Base-by-base conservation (phyloP, 1,284 basidiomycete species). In the Thecaphora thlaspeos region DNA sequence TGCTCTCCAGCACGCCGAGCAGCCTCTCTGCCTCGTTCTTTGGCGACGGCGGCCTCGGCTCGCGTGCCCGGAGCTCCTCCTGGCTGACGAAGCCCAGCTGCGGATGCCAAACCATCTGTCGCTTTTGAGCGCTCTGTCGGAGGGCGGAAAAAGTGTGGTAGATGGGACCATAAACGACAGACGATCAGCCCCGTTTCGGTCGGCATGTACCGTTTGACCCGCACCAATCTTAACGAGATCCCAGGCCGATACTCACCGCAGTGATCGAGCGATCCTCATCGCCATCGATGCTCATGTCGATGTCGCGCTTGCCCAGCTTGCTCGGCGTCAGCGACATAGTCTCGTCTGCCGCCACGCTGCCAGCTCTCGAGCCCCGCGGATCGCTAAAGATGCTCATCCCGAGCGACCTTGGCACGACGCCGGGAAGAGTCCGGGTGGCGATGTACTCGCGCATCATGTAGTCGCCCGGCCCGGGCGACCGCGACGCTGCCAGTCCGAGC, bases 11-110 rank as follows among this genome's bases (percentile, higher is more conserved):
- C 1, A 78, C 77, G 42, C 77, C 71, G 32, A 80, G 59, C 14
- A 80, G 73, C n/a, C 78, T 67, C 51, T 80, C 78, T 2, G 79
- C 79, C 49, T 80, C 78, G 52, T 79, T 79, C 55, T 75, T 76
- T 12, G 79, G 78, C 14, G 71, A 51, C 1, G 78, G 71, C 17
- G 61, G 55, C 30, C 50, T 62, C 1, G 68, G 68, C 30, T 68
- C 62, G 15, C 65, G 58, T 1, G 70, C 65, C 30, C 62, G 63
- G 44, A 71, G 63, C 49, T 73, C 70, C 36, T 75, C 66, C 26
- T 60, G 59, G 32, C 69, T 69, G 39, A 76, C 55, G 49, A 76
- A 76, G 19, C 73, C 73, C 37, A 70, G 51, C 36, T 67, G 63
- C 4, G 70, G 66, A 43, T 76, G 71, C 70, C 71, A 76, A 12